phyloP scores from a whole-genome alignment of 1,139 yeast genomes.

The Suhomyces taliae region DNA sequence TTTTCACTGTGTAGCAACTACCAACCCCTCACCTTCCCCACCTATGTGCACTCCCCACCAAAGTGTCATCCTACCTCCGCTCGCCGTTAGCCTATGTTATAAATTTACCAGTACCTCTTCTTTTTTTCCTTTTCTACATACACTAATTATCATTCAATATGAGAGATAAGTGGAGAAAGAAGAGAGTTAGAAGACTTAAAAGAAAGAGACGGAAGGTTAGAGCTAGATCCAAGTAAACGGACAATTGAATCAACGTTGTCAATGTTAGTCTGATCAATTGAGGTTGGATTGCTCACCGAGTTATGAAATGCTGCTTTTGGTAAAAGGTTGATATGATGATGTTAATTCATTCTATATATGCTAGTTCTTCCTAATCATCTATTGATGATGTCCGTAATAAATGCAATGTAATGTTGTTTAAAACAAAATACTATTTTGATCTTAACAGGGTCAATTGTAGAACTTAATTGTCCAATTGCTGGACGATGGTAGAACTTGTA shows the following conservation, averaged over 20 bases:
- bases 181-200: slow-evolving; percentile 99
- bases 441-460: neutral
- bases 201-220: slow-evolving; percentile 99
- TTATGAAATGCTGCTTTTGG: slow-evolving; percentile 8
- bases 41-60: slow-evolving; percentile 1
- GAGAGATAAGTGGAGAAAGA: slow-evolving; percentile 98
- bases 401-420: slow-evolving; percentile 7
- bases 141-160: slow-evolving; percentile 46
- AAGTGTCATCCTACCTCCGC: slow-evolving; percentile 5
- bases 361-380: slow-evolving; percentile 16
- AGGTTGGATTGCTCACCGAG: neutral
- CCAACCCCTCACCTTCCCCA: slow-evolving; percentile 1
- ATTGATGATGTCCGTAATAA: slow-evolving; percentile 12
- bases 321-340: slow-evolving; percentile 4
- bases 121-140: slow-evolving; percentile 16
- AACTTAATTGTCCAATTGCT: too few species aligned
- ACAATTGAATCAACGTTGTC: slow-evolving; percentile 22
- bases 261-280: neutral
- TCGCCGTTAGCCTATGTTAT: slow-evolving; percentile 10
- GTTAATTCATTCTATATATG: slow-evolving; percentile 8
- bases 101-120: slow-evolving; percentile 12
- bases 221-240: slow-evolving; percentile 97
- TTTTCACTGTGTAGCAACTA: neutral
- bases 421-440: neutral
- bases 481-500: too few species aligned